Evolutionary conservation across 306 rosid species (phyloP), one percentile per base, ranked within the genome.

Genomic region (Glycyrrhiza uralensis): DNA sequence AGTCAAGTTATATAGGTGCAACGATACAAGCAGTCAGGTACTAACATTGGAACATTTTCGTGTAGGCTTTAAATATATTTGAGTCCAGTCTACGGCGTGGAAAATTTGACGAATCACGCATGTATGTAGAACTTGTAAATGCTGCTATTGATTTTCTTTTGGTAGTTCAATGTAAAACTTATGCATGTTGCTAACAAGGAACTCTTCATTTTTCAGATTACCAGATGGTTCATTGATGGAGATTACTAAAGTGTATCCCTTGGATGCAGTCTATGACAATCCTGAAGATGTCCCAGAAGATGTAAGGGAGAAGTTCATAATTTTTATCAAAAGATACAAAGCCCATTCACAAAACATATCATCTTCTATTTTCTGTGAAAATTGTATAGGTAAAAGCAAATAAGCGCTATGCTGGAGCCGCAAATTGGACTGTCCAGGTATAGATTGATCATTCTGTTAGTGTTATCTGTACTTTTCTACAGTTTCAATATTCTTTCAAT

Each of bases 241-340:
- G 83, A 93, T 91, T 67, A 42, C 96, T 22, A 93, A 93, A 84
- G 85, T 93, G 26, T 93, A 93, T 85, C 96, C 98, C 67, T 80
- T 93, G 69, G 98, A 93, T 82, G 98, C 97, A 32, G 97, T 93
- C 54, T 93, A 66, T 67, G 98, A 93, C 86, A 87, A 44, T 79
- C 92, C 56, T 15, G 97, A 91, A 24, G 98, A 93, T 67, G 98
- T 93, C 29, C 98, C 98, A 7, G 98, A 93, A 76, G 97, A 93
- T 77, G 98, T 93, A 85, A 89, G 77, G 33, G 61, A 74, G 36
- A 54, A 26, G 50, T 71, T 11, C 49, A n/a, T 44, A 32, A 6
- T 41, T 54, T 15, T 57, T 9, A 24, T 12, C 1, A 14, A 52
- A 68, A 3, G 18, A 35, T 4, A 60, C n/a, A 56, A 45, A 51